Base-by-base conservation (phyloP, 2,329 filamentous ascomycete genomes). In the Daldinia sp. region DNA sequence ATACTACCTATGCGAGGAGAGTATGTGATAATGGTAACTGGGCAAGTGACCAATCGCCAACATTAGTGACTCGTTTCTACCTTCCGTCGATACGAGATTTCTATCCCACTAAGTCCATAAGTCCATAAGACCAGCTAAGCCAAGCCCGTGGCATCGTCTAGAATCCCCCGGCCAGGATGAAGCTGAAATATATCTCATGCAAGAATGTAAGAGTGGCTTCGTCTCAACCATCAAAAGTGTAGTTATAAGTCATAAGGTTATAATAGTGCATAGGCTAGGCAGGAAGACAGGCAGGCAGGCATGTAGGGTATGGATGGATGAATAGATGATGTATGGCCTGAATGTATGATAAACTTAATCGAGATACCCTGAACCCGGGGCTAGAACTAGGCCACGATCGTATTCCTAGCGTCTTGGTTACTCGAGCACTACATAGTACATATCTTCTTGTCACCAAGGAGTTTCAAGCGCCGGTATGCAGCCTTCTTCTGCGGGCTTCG, bases 1-100 rank as follows among this genome's bases (percentile, higher is more conserved):
- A 32, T 37, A 23, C 61, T 56, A 59, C 61, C 61, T 56, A 59
- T 64, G 61, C 58, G 54, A 61, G 35, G 29, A 47, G 51, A 29
- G 21, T 21, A 57, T 48, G 19, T 34, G 13, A 54, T 41, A 35
- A 57, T 32, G 39, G 47, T 32, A 61, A 41, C 57, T 53, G 57
- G 56, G 49, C 39, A 17, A 52, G 45, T 25, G 27, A 53, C 37
- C 39, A 59, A 57, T 53, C 23, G 49, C 17, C 19, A 13, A 17
- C 30, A 10, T 32, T 60, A 29, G 19, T 55, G 43, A 85, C 64
- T 84, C 87, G 71, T 85, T 85, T 50, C 32, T 43, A 43, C 17
- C 29, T 30, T 50, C 29, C 17, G 6, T 29, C 29, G 29, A 48
- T 41, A 34, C 25, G 43, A 37, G 25, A 9, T 19, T 34, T 35